Percentiles rank a stretch among this genome's conserved stretches.
Conservation (phyloP, 768 basidiomycete species). For the Pulveroboletus sp. region DNA sequence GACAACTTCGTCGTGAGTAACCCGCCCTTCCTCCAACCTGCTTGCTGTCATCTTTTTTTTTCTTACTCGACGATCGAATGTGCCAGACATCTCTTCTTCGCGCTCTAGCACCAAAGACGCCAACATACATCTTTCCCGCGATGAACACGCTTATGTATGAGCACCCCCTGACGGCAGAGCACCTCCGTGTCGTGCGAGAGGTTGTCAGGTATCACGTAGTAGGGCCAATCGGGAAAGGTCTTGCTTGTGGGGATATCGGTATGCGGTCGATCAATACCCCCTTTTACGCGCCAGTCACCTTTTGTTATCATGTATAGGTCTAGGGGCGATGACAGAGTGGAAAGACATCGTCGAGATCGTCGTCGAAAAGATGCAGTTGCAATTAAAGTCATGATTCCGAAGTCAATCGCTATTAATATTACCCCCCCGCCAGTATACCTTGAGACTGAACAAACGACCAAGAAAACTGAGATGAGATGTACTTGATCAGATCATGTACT, state of each 20-base stretch:
- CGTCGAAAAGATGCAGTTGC: conserved; percentile 46
- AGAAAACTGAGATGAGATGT: conserved; percentile 1
- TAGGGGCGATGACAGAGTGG: conserved; percentile 98
- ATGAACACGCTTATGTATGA: conserved; percentile 99
- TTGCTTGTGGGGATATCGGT: conserved; percentile 94
- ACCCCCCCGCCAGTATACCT: neutral
- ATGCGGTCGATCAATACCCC: conserved; percentile 19
- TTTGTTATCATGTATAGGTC: conserved; percentile 40
- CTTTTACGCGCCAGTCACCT: neutral
- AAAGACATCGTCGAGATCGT: conserved; percentile 76
- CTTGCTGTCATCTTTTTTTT: neutral
- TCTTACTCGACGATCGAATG: neutral
- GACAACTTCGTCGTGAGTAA: conserved; percentile 77
- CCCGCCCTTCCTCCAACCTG: no score
- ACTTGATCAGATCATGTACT: neutral
- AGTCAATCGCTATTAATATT: neutral
- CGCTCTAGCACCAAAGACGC: conserved; percentile 77
- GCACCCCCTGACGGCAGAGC: conserved; percentile 85
- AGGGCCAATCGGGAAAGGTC: conserved; percentile 81
- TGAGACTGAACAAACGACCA: neutral
- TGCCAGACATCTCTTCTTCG: conserved; percentile 73
- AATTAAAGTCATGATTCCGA: conserved; percentile 3
- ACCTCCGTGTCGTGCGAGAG: conserved; percentile 69
- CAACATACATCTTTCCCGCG: conserved; percentile 89
- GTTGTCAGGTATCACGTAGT: conserved; percentile 75